Conservation (phyloP, 768 basidiomycete genomes). For the Termitomyces heimii region DNA sequence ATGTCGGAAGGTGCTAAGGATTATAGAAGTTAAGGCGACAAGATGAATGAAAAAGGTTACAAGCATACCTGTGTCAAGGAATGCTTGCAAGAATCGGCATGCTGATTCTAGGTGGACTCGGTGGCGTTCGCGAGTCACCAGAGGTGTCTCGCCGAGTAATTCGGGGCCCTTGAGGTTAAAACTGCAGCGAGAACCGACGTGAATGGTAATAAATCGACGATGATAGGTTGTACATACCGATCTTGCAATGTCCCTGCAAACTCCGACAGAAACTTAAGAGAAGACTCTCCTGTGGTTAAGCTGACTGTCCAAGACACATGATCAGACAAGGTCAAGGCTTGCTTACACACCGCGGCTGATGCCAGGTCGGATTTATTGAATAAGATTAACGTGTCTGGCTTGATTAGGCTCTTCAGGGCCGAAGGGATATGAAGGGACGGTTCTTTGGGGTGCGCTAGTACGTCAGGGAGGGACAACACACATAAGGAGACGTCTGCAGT, state of each 20-base stretch:
- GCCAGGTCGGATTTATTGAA: slow-evolving; percentile 76
- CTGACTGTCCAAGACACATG: slow-evolving; percentile 55
- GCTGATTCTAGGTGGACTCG: slow-evolving; percentile 70
- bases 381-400: slow-evolving; percentile 56
- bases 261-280: slow-evolving; percentile 50
- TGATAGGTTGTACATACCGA: slow-evolving; percentile 29
- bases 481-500: slow-evolving; percentile 72
- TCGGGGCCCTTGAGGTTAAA: slow-evolving; percentile 19
- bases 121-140: slow-evolving; percentile 79
- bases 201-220: not conserved
- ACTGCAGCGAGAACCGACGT: slow-evolving; percentile 9
- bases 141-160: slow-evolving; percentile 36
- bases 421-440: slow-evolving; percentile 30
- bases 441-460: slow-evolving; percentile 13
- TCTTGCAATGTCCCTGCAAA: slow-evolving; percentile 46
- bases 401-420: slow-evolving; percentile 44
- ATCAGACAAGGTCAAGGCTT: slow-evolving; percentile 1
- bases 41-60: not conserved
- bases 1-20: slow-evolving; percentile 56
- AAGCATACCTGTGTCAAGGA: slow-evolving; percentile 32
- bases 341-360: not conserved
- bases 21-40: not conserved
- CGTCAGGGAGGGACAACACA: slow-evolving; percentile 65
- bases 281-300: slow-evolving; percentile 52
- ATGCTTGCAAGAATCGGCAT: slow-evolving; percentile 53